These are phyloP conservation scores for Lactifluus pinguis DNA, from an alignment of 768 basidiomycete species.

Conservation along the genomic window DNA sequence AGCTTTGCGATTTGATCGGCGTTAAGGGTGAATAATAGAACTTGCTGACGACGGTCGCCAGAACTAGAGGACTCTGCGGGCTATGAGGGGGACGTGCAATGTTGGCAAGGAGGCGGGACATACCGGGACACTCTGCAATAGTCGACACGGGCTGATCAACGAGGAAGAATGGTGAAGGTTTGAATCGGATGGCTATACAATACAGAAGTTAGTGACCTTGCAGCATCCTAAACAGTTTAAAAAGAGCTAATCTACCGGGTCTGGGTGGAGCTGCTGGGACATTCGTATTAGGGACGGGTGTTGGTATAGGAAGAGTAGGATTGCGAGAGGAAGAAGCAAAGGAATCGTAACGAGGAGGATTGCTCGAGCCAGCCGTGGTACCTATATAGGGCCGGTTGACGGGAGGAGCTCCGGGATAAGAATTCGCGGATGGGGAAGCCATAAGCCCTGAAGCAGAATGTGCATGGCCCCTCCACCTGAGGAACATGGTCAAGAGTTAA, in stretches of 20 bases:
- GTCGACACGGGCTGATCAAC: conserved; percentile 56
- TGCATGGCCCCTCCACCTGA: conserved; percentile 10
- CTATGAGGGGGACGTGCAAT: not conserved
- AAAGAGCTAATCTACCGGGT: not conserved
- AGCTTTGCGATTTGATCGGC: conserved; percentile 57
- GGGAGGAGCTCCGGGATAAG: conserved; percentile 2
- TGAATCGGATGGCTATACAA: conserved; percentile 59
- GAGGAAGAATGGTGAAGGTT: conserved; percentile 68
- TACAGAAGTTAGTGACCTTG: conserved; percentile 8
- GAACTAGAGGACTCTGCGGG: conserved; percentile 61
- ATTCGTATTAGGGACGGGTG: not conserved
- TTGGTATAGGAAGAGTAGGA: conserved; percentile 2
- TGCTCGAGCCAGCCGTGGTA: conserved; percentile 27
- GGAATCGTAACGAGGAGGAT: conserved; percentile 42
- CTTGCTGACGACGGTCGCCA: conserved; percentile 66
- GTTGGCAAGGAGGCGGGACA: conserved; percentile 13
- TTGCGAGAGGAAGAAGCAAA: conserved; percentile 11
- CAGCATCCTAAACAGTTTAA: not conserved
- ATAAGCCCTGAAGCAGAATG: conserved; percentile 2
- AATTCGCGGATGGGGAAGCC: not conserved
- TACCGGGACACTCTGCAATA: conserved; percentile 75
- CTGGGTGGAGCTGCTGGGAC: not conserved
- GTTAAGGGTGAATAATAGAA: conserved; percentile 53
- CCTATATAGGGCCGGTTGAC: conserved; percentile 4
- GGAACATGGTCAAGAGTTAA: not conserved